phyloP scores from a whole-genome alignment of 805 yeast genomes.

The Yarrowia sp. region DNA sequence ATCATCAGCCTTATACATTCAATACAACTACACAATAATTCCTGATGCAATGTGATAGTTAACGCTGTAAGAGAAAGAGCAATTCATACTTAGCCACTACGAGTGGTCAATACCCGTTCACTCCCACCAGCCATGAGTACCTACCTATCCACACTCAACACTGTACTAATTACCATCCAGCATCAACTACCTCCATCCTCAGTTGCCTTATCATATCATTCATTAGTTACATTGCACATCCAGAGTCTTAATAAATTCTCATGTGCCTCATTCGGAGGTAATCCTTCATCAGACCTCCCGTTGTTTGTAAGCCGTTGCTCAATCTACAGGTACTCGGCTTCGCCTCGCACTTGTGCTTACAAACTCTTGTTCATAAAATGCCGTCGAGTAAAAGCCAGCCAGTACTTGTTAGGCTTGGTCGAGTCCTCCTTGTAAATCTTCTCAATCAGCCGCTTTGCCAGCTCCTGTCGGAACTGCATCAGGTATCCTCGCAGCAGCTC shows the following conservation, averaged over 20 bases:
- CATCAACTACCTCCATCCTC: neutral
- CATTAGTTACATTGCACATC: constrained; percentile 31
- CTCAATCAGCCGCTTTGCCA: constrained; percentile 77
- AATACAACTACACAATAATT: no score
- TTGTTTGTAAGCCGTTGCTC: neutral
- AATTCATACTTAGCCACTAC: no score
- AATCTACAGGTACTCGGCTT: neutral
- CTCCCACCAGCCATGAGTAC: no score
- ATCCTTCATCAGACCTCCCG: neutral
- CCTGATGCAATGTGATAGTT: no score
- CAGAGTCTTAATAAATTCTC: neutral
- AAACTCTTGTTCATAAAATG: constrained; percentile 93
- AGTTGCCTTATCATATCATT: constrained; percentile 20
- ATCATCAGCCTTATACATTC: no score
- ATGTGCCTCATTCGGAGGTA: neutral
- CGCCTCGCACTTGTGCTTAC: constrained; percentile 44
- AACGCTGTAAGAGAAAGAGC: no score
- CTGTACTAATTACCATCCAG: neutral
- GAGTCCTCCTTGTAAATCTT: constrained; percentile 70
- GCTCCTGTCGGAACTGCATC: constrained; percentile 93
- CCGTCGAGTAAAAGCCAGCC: constrained; percentile 96
- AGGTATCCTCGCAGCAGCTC: constrained; percentile 82
- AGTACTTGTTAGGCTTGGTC: constrained; percentile 77
- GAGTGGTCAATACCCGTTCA: no score
- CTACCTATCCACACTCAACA: no score